Base-by-base conservation (phyloP, 768 basidiomycete species). In the Lentinula guzmanii region DNA sequence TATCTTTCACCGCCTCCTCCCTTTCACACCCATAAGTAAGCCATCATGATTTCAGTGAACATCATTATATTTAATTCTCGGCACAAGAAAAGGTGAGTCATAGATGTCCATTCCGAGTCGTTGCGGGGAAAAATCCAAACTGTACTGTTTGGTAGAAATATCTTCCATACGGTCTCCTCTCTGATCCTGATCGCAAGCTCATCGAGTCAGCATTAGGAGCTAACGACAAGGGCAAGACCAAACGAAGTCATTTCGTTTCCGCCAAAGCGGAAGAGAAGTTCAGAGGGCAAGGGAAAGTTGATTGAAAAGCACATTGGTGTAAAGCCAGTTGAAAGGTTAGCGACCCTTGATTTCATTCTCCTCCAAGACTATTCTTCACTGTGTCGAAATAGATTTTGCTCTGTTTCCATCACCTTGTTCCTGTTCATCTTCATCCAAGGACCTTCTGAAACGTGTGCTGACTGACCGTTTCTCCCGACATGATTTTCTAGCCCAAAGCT, bases 221-320 rank as follows among this genome's bases (percentile, higher is more conserved):
- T 13, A 87, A 82, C 0, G 84, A 83, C 39, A 86, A 87, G 8
- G 90, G 87, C 39, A 91, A 85, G 77, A 93, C 92, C 57, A 92
- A 91, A 76, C 85, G 95, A 13, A 94, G 91, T 65, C 94, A 96
- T 72, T 97, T 96, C 73, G 84, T 98, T 66, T 96, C 97, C 66
- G 91, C 86, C 66, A 90, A 91, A 72, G 94, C 93, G 5, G 55
- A 56, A 56, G 55, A 56, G 11, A 24, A 9, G 28, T 5, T 41
- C 55, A 24, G 55, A 43, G 55, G 61, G 53, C 0, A 62, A 55
- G 4, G 54, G 95, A 1, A 92, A 92, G 72, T 78, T 98, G 46
- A 74, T 96, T 3, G 89, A 95, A 15, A 91, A 86, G 76, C 86
- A 86, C 69, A 76, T 92, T 15, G 92, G 93, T 1, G 94, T 96